Evolutionary conservation across 2,329 filamentous ascomycete species (phyloP).

Genomic region (Fusarium torreyae): DNA sequence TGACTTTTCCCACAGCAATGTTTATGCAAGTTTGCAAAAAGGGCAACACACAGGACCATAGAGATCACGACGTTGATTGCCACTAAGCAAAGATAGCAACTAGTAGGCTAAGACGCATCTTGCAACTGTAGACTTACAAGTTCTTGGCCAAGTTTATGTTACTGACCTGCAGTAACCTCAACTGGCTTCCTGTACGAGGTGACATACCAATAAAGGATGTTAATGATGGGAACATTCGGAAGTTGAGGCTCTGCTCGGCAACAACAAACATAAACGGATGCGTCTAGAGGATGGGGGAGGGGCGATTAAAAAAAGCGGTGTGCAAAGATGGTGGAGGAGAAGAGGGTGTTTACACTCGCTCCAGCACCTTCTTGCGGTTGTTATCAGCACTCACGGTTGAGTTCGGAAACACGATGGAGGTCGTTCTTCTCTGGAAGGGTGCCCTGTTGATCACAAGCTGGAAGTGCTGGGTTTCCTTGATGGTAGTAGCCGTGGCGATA

Average conservation of each 20-base stretch:
- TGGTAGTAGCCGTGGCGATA: constrained; percentile 27
- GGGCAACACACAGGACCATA: constrained; percentile 18
- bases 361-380: constrained; percentile 19
- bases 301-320: constrained; percentile 48
- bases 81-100: constrained; percentile 14
- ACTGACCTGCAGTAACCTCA: constrained; percentile 13
- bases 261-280: constrained; percentile 17
- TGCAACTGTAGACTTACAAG: constrained; percentile 5
- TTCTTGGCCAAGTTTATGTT: constrained; percentile 1
- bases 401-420: constrained; percentile 23
- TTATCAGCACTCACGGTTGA: constrained; percentile 32
- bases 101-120: constrained; percentile 16
- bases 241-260: constrained; percentile 42
- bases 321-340: constrained; percentile 46
- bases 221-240: constrained; percentile 14
- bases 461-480: constrained; percentile 3
- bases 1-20: constrained; percentile 17
- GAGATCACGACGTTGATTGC: constrained; percentile 8
- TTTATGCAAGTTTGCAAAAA: constrained; percentile 26
- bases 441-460: constrained; percentile 8
- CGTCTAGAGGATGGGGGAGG: constrained; percentile 18
- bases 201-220: constrained; percentile 15
- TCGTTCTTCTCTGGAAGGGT: constrained; percentile 15
- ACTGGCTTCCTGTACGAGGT: constrained; percentile 9
- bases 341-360: constrained; percentile 42